Evolutionary conservation across 768 basidiomycete genomes (phyloP).

Genomic region (Rhodotorula paludigena): DNA sequence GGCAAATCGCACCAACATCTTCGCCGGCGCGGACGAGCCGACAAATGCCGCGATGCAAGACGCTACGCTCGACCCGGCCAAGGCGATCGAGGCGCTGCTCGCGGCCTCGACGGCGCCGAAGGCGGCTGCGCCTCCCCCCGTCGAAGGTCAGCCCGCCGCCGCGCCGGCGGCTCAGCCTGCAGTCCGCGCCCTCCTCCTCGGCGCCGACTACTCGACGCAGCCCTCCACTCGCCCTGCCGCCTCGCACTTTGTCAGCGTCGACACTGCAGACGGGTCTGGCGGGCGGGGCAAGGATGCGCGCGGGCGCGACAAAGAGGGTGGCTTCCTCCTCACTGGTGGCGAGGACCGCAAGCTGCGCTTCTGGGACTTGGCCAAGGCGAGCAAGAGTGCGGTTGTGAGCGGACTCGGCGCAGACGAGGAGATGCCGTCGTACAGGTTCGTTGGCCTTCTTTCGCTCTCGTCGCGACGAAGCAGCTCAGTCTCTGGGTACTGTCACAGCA

Average conservation of each 20-base stretch:
- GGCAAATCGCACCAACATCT: slow-evolving; percentile 19
- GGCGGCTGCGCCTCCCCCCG: not conserved
- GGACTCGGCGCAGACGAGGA: slow-evolving; percentile 71
- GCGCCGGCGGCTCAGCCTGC: slow-evolving; percentile 3
- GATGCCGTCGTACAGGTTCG: slow-evolving; percentile 65
- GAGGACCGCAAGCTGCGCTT: slow-evolving; percentile 80
- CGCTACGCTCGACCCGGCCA: slow-evolving; percentile 28
- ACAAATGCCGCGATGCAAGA: slow-evolving; percentile 18
- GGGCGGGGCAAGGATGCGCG: not conserved
- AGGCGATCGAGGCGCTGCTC: slow-evolving; percentile 40
- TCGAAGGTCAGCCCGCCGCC: too few species aligned
- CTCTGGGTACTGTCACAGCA: slow-evolving; percentile 12
- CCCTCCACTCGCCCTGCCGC: slow-evolving; percentile 9
- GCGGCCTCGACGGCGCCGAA: slow-evolving; percentile 8
- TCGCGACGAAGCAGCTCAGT: not conserved
- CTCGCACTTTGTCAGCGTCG: not conserved
- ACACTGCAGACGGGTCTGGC: not conserved
- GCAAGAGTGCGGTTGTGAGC: slow-evolving; percentile 71
- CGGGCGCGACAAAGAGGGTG: slow-evolving; percentile 8
- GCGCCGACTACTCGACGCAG: slow-evolving; percentile 35
- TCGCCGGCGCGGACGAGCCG: slow-evolving; percentile 7
- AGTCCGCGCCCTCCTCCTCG: slow-evolving; percentile 33
- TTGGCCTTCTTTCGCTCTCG: slow-evolving; percentile 29
- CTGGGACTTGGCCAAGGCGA: slow-evolving; percentile 75
- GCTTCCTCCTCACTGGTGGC: slow-evolving; percentile 76